Percentiles rank a stretch among this genome's conserved stretches.
Evolutionary conservation across 345 rosid genomes (phyloP).

Genomic region (Pugionium cornutum): DNA sequence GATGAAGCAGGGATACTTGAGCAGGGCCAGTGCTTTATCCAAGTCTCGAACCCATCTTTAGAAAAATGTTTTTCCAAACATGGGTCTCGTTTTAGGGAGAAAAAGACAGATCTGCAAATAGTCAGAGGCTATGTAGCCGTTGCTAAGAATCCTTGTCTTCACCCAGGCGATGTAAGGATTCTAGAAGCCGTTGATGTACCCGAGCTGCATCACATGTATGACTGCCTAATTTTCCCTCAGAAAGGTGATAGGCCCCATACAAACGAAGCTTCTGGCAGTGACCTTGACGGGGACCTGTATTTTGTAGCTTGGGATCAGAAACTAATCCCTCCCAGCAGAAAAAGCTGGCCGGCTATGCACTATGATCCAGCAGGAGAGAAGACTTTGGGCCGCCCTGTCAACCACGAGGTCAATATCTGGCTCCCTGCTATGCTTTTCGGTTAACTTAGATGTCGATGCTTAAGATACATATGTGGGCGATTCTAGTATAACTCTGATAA

Average conservation of each 20-base stretch:
- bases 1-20: slow-evolving; percentile 85
- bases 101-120: slow-evolving; percentile 54
- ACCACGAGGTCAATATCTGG: slow-evolving; percentile 54
- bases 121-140: slow-evolving; percentile 65
- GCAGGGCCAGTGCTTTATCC: slow-evolving; percentile 87
- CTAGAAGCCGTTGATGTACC: slow-evolving; percentile 89
- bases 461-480: slow-evolving; percentile 12
- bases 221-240: slow-evolving; percentile 91
- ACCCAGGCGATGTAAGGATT: slow-evolving; percentile 89
- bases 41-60: slow-evolving; percentile 71
- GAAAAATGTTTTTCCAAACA: slow-evolving; percentile 77
- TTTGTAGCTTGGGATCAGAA: slow-evolving; percentile 91
- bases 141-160: slow-evolving; percentile 94
- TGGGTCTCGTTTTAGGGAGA: slow-evolving; percentile 65
- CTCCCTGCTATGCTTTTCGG: background rate
- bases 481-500: slow-evolving; percentile 14
- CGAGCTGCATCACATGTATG: slow-evolving; percentile 65
- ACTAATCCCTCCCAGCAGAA: slow-evolving; percentile 76
- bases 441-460: slow-evolving; percentile 6
- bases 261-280: slow-evolving; percentile 96
- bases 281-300: slow-evolving; percentile 91
- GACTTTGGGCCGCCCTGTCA: slow-evolving; percentile 45
- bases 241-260: slow-evolving; percentile 89
- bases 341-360: slow-evolving; percentile 71
- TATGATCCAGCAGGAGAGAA: slow-evolving; percentile 55